Evolutionary conservation across 768 basidiomycete genomes (phyloP), one percentile per base, ranked within the genome.

Genomic region (Podaxis pistillaris): DNA sequence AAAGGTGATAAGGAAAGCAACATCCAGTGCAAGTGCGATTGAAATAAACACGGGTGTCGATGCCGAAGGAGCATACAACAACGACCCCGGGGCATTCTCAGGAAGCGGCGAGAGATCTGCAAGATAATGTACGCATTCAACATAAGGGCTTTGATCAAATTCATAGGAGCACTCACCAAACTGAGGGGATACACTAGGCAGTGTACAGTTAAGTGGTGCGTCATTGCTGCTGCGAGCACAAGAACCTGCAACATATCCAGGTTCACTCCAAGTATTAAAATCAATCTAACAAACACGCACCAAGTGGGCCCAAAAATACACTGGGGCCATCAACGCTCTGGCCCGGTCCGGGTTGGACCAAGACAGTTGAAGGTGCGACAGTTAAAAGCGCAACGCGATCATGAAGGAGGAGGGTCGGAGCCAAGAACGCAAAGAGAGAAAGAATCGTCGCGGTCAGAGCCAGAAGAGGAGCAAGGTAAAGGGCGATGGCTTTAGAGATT

Each of bases 91-190:
- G 0, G 85, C 81, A 55, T 81, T 83, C 11, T 66, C 64, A 0
- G 88, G 86, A 50, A 93, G 80, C 5, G 79, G 83, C 4, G 86
- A 83, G n/a, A 88, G 73, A 69, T 92, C 91, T 93, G 19, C 44
- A 19, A 1, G 26, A 50, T 11, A 24, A 2, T 24, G 9, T 50
- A 33, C 22, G 4, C 26, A 6, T 26, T 50, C 11, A 17, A 28
- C 24, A 30, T 30, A 44, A 17, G 6, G 56, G 24, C 36, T 22
- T 22, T 44, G 61, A n/a, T 55, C 46, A 56, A n/a, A 24, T 41
- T 54, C 24, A 62, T 36, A 54, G 57, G 37, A 11, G 5, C 13
- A 73, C 82, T 55, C 65, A 90, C 91, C 85, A 67, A 90, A 93
- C 51, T 73, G 65, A 1, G 91, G 86, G 17, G 82, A 79, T 22